phyloP scores from a whole-genome alignment of 805 yeast genomes.

The Cyberlindnera xylosilytica region DNA sequence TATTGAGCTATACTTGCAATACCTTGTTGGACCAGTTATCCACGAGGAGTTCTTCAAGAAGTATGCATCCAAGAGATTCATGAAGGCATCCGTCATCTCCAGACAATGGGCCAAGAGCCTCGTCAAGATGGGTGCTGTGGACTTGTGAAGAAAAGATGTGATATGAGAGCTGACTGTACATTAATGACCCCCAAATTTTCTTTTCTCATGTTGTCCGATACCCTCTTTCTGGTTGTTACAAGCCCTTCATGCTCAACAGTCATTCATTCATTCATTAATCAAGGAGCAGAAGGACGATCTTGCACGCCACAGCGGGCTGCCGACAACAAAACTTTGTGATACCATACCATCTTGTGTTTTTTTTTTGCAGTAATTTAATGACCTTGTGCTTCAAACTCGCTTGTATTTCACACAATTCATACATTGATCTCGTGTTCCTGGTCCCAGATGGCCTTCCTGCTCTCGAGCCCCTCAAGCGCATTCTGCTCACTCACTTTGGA shows the following conservation, averaged over 20 bases:
- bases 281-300: not conserved
- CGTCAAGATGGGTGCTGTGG: constrained; percentile 15
- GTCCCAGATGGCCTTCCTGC: constrained; percentile 18
- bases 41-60: constrained; percentile 93
- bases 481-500: constrained; percentile 15
- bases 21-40: constrained; percentile 72
- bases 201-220: no score
- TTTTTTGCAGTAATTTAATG: no score
- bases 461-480: constrained; percentile 3
- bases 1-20: constrained; percentile 70
- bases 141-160: constrained; percentile 10
- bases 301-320: no score
- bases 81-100: constrained; percentile 79
- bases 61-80: constrained; percentile 82
- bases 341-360: not conserved
- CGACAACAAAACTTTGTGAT: no score
- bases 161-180: constrained; percentile 4
- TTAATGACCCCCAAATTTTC: constrained; percentile 7
- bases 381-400: no score
- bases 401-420: no score
- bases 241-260: not conserved
- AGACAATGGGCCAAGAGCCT: constrained; percentile 57
- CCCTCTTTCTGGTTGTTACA: no score
- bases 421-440: constrained; percentile 1
- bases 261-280: not conserved